Base-by-base conservation (phyloP, 78 protist genomes). In the Bigelowiella natans region DNA sequence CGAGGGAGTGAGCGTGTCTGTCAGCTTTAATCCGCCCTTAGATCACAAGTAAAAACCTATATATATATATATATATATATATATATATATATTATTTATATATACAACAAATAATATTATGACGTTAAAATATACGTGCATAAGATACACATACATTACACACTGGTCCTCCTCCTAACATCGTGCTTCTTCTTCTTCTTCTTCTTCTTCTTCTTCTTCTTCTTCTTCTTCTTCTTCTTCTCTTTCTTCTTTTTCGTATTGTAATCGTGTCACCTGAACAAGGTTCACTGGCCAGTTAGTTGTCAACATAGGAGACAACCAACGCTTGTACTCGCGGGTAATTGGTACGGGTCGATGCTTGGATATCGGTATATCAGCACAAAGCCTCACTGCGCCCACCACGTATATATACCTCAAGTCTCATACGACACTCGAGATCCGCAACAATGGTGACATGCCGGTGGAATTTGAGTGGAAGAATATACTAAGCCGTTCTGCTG, bases 21-120 rank as follows among this genome's bases (percentile, higher is more conserved):
- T 95, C 37, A 1, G 29, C 2, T 92, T 90, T 91, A 87, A 93
- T 88, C 91, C 94, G 30, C 34, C 31, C 85, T 18, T 51, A 26
- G 73, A 51, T 51, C 34, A 7, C 73, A 51, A 51, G 73, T 51
- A 18, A 51, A 51, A 26, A 51, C 73, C 7, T 51, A 18, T 18
- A 18, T 51, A 51, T 51, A 51, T 18, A 51, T 51, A 51, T 51
- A 51, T 51, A 51, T 51, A 51, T 51, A 51, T 51, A 51, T 51
- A 51, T 51, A 51, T 51, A 51, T 18, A 51, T 51, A 18, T 51
- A 51, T 51, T 51, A 51, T 51, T 26, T 51, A 51, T 51, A 51
- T 51, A 51, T 51, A 51, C 18, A 51, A 26, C 73, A 26, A 51
- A 18, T 26, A 51, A 51, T 51, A 51, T 7, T 26, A 26, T 26